A percentile compares a stretch with the other conserved stretches of the same genome.
phyloP scores from a whole-genome alignment of 2,329 filamentous ascomycete genomes.

The Talaromyces sp. region DNA sequence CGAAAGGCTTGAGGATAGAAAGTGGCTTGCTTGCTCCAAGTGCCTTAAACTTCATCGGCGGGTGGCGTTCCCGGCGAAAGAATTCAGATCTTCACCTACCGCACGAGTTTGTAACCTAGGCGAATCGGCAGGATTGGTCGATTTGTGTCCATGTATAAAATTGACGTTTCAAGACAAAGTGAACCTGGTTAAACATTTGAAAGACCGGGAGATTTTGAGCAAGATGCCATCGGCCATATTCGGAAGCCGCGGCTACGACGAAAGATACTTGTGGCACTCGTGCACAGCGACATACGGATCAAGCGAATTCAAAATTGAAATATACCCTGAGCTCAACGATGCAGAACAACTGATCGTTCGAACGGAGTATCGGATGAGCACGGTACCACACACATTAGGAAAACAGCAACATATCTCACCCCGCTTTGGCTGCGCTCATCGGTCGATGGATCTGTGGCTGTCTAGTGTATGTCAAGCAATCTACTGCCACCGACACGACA shows the following conservation, averaged over 20 bases:
- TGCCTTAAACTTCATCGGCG: conserved; percentile 41
- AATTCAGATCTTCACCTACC: conserved; percentile 34
- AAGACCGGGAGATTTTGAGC: conserved; percentile 29
- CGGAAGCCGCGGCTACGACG: conserved; percentile 24
- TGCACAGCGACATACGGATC: conserved; percentile 35
- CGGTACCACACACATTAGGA: conserved; percentile 32
- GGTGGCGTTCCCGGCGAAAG: conserved; percentile 30
- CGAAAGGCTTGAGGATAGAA: conserved; percentile 33
- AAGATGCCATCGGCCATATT: conserved; percentile 28
- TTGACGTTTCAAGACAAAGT: conserved; percentile 38
- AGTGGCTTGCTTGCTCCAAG: conserved; percentile 36
- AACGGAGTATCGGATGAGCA: conserved; percentile 39
- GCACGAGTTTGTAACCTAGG: conserved; percentile 34
- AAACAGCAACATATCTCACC: conserved; percentile 39
- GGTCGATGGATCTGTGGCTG: conserved; percentile 40
- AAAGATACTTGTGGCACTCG: conserved; percentile 39
- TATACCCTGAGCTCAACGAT: conserved; percentile 35
- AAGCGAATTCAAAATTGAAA: conserved; percentile 33
- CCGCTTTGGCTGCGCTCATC: conserved; percentile 40
- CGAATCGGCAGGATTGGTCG: conserved; percentile 35
- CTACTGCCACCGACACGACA: conserved; percentile 34
- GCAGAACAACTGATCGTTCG: conserved; percentile 31
- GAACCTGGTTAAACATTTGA: conserved; percentile 34
- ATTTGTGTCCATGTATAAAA: conserved; percentile 41
- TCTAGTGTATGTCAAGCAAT: conserved; percentile 38